phyloP scores from a whole-genome alignment of 192 early-diverging fungal species.

The Gonapodya sp. region DNA sequence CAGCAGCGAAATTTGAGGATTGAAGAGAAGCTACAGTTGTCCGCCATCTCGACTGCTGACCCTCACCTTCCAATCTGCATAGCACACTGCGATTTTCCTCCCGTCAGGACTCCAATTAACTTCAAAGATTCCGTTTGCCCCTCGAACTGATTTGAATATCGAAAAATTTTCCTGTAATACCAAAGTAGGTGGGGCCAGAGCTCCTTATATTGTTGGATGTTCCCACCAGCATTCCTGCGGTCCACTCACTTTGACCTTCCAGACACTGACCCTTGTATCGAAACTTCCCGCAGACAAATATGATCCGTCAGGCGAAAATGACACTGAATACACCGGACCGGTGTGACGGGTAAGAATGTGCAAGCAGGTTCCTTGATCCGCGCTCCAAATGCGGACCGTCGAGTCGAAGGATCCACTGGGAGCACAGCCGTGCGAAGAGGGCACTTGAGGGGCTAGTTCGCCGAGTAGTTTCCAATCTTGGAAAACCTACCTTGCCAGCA shows the following conservation, averaged over 20 bases:
- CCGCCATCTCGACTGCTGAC: neutral
- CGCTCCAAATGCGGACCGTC: neutral
- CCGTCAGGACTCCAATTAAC: neutral
- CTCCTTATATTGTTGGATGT: neutral
- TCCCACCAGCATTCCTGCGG: neutral
- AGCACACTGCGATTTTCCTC: neutral
- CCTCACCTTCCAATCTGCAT: conserved; percentile 1
- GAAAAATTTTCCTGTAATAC: neutral
- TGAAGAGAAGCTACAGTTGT: too few relatives aligned
- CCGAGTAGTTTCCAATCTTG: neutral
- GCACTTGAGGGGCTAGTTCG: neutral
- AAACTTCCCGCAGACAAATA: neutral
- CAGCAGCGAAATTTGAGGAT: too few relatives aligned
- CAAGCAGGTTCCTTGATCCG: neutral
- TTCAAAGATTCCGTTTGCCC: conserved; percentile 6
- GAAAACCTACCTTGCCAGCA: neutral
- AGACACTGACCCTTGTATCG: neutral
- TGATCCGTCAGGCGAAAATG: neutral
- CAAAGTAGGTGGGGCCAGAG: neutral
- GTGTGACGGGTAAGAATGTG: neutral
- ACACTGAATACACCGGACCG: neutral
- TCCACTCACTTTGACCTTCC: neutral
- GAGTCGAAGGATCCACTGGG: conserved; percentile 10
- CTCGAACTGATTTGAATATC: neutral
- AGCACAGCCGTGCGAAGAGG: neutral